Percentiles rank a stretch among this genome's conserved stretches.
Evolutionary conservation across 2,329 filamentous ascomycete genomes (phyloP).

Genomic region (Cyphellophora europaea): DNA sequence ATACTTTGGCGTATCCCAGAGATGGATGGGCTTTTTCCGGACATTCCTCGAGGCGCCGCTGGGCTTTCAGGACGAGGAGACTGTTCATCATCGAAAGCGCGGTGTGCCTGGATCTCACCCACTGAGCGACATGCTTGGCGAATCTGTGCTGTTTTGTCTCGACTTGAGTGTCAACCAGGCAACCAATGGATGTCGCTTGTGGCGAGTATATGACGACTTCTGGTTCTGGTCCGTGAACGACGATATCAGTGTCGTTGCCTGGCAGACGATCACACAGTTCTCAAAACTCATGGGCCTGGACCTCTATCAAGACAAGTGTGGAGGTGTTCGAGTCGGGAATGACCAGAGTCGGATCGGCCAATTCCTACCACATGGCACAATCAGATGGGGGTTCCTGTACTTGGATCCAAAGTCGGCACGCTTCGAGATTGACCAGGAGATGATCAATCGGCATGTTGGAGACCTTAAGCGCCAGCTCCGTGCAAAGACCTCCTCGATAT

Average conservation of each 20-base stretch:
- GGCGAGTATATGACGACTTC: conserved; percentile 56
- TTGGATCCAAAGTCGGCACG: conserved; percentile 43
- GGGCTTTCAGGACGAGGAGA: conserved; percentile 45
- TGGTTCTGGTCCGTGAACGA: conserved; percentile 57
- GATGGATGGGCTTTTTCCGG: conserved; percentile 51
- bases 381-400: conserved; percentile 52
- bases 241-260: conserved; percentile 44
- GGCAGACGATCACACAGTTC: conserved; percentile 50
- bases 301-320: conserved; percentile 51
- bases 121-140: conserved; percentile 51
- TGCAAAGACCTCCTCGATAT: conserved; percentile 41
- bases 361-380: conserved; percentile 41
- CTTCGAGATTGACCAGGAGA: conserved; percentile 50
- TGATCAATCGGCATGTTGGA: conserved; percentile 50
- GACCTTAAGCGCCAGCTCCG: conserved; percentile 52
- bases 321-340: conserved; percentile 34
- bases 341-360: conserved; percentile 11
- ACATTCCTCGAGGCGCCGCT: conserved; percentile 52
- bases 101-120: conserved; percentile 53
- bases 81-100: conserved; percentile 38
- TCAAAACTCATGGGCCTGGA: conserved; percentile 45
- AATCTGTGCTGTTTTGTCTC: conserved; percentile 54
- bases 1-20: conserved; percentile 49
- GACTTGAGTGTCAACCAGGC: conserved; percentile 55
- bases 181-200: conserved; percentile 35